These are phyloP conservation scores for Fraxinus nigra DNA, from an alignment of 305 asterid species.

Conservation along the genomic window DNA sequence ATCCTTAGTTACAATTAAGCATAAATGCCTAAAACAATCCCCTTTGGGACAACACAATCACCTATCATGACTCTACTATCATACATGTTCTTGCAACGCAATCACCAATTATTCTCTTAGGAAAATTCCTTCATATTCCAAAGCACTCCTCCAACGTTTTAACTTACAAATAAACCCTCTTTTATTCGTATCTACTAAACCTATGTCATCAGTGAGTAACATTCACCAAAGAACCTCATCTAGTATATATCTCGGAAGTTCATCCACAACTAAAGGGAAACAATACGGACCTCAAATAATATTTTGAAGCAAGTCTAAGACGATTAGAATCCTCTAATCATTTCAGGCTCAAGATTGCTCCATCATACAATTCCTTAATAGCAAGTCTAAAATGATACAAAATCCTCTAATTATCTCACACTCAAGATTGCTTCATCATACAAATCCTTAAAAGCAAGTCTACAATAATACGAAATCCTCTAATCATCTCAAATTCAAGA, in stretches of 20 bases:
- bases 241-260: not conserved
- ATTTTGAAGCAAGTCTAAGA: not conserved
- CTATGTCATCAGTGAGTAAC: not conserved
- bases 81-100: not conserved
- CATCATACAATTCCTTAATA: not conserved
- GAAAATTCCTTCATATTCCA: not conserved
- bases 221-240: not conserved
- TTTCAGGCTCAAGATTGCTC: not conserved
- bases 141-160: not conserved
- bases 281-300: not conserved
- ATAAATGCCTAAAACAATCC: not conserved
- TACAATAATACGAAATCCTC: not conserved
- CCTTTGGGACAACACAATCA: not conserved
- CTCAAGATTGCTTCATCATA: not conserved
- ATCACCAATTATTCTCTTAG: not conserved
- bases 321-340: not conserved
- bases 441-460: not conserved
- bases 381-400: not conserved
- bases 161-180: not conserved
- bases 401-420: not conserved
- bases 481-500: not conserved
- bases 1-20: not conserved
- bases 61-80: not conserved
- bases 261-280: not conserved
- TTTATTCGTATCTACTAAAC: not conserved